Evolutionary conservation across 1,284 basidiomycete genomes (phyloP).

Genomic region (Peniophora sp.): DNA sequence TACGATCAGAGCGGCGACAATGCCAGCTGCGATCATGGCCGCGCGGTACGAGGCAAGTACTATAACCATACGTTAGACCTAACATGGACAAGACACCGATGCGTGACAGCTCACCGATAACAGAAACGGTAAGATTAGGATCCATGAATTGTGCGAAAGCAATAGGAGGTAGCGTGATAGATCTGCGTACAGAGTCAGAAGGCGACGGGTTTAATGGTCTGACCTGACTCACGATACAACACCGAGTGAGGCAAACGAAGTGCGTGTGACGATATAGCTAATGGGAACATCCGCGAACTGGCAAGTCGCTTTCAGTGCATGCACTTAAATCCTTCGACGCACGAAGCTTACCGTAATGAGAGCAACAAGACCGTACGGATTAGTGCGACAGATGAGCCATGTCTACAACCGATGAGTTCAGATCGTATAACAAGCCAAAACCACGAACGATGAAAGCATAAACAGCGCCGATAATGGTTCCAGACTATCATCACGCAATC

Average conservation of each 20-base stretch:
- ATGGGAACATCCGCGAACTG: conserved; percentile 38
- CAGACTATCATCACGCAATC: conserved; percentile 23
- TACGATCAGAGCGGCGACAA: conserved; percentile 36
- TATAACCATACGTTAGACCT: conserved; percentile 11
- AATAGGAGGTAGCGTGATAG: conserved; percentile 39
- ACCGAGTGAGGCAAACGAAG: conserved; percentile 32
- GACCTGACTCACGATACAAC: conserved; percentile 33
- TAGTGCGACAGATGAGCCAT: conserved; percentile 30
- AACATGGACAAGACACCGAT: conserved; percentile 3
- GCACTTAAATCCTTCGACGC: background rate
- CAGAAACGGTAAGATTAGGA: conserved; percentile 17
- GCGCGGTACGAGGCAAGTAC: conserved; percentile 33
- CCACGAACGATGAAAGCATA: conserved; percentile 37
- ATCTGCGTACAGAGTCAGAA: conserved; percentile 18
- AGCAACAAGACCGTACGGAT: conserved; percentile 36
- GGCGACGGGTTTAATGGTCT: background rate
- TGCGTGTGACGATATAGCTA: conserved; percentile 37
- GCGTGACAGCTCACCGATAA: conserved; percentile 17
- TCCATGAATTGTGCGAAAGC: conserved; percentile 31
- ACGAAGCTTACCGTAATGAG: conserved; percentile 29
- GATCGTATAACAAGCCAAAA: background rate
- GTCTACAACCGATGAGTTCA: conserved; percentile 19
- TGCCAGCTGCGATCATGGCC: conserved; percentile 35
- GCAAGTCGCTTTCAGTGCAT: no score
- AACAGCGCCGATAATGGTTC: conserved; percentile 35